Base-by-base conservation (phyloP, 257 asterid genomes). In the Paraleonurus japonicus region DNA sequence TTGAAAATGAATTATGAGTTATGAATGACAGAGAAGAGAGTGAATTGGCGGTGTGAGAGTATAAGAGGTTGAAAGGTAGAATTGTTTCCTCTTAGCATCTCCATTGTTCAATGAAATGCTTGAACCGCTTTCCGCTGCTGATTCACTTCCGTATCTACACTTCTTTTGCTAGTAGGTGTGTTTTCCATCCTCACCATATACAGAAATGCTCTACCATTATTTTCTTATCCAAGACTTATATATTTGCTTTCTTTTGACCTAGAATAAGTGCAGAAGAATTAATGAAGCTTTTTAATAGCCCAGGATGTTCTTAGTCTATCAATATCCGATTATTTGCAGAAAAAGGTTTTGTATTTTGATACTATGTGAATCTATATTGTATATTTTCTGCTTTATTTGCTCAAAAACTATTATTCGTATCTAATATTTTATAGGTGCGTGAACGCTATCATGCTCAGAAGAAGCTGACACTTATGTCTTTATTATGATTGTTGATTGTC, bases 251-350 rank as follows among this genome's bases (percentile, higher is more conserved):
- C 48, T 61, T 37, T 65, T 74, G 50, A 27, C 76, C 54, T 86
- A 91, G 98, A 24, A 84, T 77, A 54, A 91, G 66, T 79, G 85
- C 92, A 51, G 79, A 68, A 17, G 95, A 80, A 45, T 80, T 94
- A 58, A 28, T 78, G 63, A 71, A 69, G 75, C 73, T 88, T 59
- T 80, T 89, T 7, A 76, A 61, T 71, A 73, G 77, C 63, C 75
- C 95, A 39, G 76, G 79, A 78, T 79, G 76, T 79, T 96, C 98
- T 6, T 90, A 82, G 37, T 82, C 89, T 62, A 79, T 85, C 78
- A 81, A 92, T 80, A 83, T n/a, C n/a, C n/a, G n/a, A n/a, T 76
- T 79, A 65, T 89, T 94, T 71, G 95, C 90, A 2, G 85, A 94
- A 73, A n/a, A 81, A 86, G 96, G 98, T 90, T 76, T 73, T 65